Conservation (phyloP, 495 filamentous ascomycete genomes). For the Trichocladium uniseriatum region DNA sequence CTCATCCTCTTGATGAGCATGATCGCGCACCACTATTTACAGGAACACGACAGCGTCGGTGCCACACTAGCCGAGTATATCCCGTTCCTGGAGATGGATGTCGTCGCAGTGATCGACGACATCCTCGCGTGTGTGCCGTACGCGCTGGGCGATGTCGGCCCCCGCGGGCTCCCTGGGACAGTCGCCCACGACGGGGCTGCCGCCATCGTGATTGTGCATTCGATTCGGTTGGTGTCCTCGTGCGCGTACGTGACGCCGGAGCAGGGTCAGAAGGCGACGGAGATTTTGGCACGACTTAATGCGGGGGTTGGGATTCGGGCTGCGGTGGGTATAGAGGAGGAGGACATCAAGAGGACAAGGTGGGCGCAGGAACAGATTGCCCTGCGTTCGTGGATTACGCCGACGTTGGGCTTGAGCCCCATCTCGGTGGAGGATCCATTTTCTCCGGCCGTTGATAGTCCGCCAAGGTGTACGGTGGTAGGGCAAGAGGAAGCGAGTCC, state of each 20-base stretch:
- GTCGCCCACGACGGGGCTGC: constrained; percentile 16
- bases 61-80: constrained; percentile 8
- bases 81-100: constrained; percentile 7
- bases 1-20: constrained; percentile 19
- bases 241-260: constrained; percentile 13
- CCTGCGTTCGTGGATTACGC: neutral
- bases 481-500: neutral
- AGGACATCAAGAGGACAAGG: neutral
- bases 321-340: constrained; percentile 5
- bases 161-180: neutral
- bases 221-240: constrained; percentile 13
- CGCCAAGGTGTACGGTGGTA: neutral
- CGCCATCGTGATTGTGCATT: constrained; percentile 18
- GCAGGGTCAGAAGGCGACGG: constrained; percentile 2
- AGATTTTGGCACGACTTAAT: constrained; percentile 15
- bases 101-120: constrained; percentile 13
- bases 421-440: neutral
- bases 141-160: constrained; percentile 17
- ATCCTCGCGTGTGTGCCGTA: constrained; percentile 19
- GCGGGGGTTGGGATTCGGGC: constrained; percentile 14
- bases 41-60: neutral
- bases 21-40: constrained; percentile 13
- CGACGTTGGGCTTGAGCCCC: neutral
- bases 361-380: constrained; percentile 6
- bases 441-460: neutral